Conservation (phyloP, 768 basidiomycete species). For the Russula sp. region DNA sequence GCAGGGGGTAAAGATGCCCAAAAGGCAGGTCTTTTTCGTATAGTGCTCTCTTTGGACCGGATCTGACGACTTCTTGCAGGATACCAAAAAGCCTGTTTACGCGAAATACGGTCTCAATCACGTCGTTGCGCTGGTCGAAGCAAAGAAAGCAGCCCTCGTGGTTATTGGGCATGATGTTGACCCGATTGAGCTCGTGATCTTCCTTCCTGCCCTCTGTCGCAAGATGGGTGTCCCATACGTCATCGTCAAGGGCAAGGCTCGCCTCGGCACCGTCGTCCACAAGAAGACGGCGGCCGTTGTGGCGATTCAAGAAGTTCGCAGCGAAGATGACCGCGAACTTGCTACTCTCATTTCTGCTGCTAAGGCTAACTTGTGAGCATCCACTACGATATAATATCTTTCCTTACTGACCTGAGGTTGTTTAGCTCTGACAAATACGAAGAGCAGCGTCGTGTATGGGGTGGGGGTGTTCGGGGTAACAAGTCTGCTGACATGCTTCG, state of each 20-base stretch:
- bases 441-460: slow-evolving; percentile 1
- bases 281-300: slow-evolving; percentile 97
- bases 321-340: slow-evolving; percentile 91
- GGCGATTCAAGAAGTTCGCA: slow-evolving; percentile 89
- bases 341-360: slow-evolving; percentile 89
- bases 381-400: neutral
- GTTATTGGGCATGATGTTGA: slow-evolving; percentile 83
- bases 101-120: slow-evolving; percentile 98
- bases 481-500: slow-evolving; percentile 88
- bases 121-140: slow-evolving; percentile 70
- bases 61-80: slow-evolving; percentile 40
- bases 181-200: slow-evolving; percentile 95
- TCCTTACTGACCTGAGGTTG: neutral
- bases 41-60: neutral
- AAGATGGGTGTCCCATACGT: slow-evolving; percentile 99
- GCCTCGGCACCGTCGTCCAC: slow-evolving; percentile 96
- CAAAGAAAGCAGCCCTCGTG: slow-evolving; percentile 95
- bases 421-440: slow-evolving; percentile 72
- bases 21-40: slow-evolving; percentile 40
- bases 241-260: slow-evolving; percentile 97
- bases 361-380: slow-evolving; percentile 91
- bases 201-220: slow-evolving; percentile 40
- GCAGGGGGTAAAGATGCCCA: slow-evolving; percentile 76
- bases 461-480: slow-evolving; percentile 40
- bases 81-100: slow-evolving; percentile 87